Evolutionary conservation across 208 protist genomes (phyloP).

Genomic region (Trypanosoma vivax): DNA sequence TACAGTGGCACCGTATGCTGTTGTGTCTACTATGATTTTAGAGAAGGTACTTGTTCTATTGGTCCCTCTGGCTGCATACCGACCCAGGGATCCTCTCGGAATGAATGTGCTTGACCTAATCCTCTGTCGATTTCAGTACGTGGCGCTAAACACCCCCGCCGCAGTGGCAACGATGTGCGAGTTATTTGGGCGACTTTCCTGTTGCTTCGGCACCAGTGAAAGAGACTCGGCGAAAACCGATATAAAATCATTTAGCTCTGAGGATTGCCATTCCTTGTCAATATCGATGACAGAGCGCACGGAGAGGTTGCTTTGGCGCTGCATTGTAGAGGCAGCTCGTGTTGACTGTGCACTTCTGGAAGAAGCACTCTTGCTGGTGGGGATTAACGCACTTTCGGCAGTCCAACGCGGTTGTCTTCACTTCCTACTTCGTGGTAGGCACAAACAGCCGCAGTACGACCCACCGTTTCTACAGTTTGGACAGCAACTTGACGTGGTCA

Average conservation of each 20-base stretch:
- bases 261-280: not conserved
- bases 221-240: not conserved
- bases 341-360: slow-evolving; percentile 6
- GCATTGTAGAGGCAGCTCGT: slow-evolving; percentile 8
- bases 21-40: slow-evolving; percentile 15
- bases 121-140: slow-evolving; percentile 21
- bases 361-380: not conserved
- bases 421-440: slow-evolving; percentile 19
- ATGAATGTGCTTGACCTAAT: slow-evolving; percentile 8
- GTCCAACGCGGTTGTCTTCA: slow-evolving; percentile 19
- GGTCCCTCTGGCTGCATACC: not conserved
- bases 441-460: slow-evolving; percentile 22
- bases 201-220: not conserved
- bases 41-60: slow-evolving; percentile 20
- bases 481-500: slow-evolving; percentile 8
- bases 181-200: slow-evolving; percentile 1
- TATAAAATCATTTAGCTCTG: not conserved
- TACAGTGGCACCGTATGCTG: slow-evolving; percentile 14
- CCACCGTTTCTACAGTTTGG: slow-evolving; percentile 25
- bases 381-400: not conserved
- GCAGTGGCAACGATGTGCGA: slow-evolving; percentile 12
- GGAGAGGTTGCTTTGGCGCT: slow-evolving; percentile 18
- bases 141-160: slow-evolving; percentile 17
- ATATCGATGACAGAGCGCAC: not conserved
- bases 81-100: no score